Conservation (phyloP, 768 basidiomycete genomes). For the Dacryopinax primogenitus region DNA sequence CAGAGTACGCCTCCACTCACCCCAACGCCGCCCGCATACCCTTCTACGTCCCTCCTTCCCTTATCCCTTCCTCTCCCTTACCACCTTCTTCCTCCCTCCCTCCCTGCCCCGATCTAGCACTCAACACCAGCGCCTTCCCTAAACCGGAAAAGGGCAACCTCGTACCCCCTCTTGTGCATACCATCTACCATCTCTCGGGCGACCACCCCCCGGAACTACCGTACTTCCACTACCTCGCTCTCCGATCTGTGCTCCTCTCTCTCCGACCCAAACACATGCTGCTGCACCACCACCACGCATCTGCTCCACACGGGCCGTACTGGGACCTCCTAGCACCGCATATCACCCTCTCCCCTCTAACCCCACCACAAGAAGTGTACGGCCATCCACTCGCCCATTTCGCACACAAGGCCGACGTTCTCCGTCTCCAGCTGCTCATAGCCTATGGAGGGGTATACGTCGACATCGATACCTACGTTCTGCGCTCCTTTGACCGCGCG, state of each 20-base stretch:
- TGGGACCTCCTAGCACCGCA: background rate
- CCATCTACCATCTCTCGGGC: conserved; percentile 3
- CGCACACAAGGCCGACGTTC: conserved; percentile 26
- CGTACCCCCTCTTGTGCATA: background rate
- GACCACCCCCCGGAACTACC: conserved; percentile 17
- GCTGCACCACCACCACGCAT: conserved; percentile 4
- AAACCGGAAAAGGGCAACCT: background rate
- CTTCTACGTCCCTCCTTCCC: conserved; percentile 4
- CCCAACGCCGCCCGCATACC: background rate
- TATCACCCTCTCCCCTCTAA: background rate
- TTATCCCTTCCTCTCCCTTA: background rate
- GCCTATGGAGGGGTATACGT: conserved; percentile 26
- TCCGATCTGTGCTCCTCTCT: background rate
- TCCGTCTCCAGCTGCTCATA: conserved; percentile 24
- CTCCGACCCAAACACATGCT: background rate
- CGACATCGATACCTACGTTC: conserved; percentile 26
- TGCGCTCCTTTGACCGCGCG: conserved; percentile 18
- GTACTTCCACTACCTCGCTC: conserved; percentile 19
- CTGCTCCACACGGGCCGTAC: background rate
- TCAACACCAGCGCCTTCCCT: background rate
- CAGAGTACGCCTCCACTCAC: background rate
- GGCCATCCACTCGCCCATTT: conserved; percentile 19
- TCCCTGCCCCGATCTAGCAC: background rate
- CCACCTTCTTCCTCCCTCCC: background rate
- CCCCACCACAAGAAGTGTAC: background rate